Conservation (phyloP, 2,329 filamentous ascomycete species). For the Alternaria arborescens region DNA sequence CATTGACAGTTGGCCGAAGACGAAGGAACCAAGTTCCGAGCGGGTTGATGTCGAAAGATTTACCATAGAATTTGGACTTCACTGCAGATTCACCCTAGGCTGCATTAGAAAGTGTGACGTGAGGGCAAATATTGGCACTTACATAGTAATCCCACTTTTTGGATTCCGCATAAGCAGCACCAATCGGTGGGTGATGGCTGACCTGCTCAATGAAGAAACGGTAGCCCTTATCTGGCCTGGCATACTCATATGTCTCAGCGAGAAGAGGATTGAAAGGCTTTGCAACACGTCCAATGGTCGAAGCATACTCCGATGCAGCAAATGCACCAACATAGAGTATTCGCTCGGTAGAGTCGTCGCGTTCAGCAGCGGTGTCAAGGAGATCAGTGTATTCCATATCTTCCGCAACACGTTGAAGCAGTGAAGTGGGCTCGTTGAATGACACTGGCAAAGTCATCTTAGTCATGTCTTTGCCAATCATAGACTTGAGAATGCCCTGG, state of each 20-base stretch:
- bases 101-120: slow-evolving; percentile 22
- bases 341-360: slow-evolving; percentile 86
- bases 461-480: slow-evolving; percentile 99
- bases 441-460: slow-evolving; percentile 99
- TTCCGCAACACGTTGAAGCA: slow-evolving; percentile 93
- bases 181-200: slow-evolving; percentile 94
- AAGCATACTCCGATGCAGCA: slow-evolving; percentile 95
- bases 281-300: slow-evolving; percentile 93
- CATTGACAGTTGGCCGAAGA: slow-evolving; percentile 77
- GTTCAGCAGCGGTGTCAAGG: slow-evolving; percentile 85
- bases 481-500: slow-evolving; percentile 94
- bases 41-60: slow-evolving; percentile 96
- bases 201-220: slow-evolving; percentile 99
- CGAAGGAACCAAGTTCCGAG: slow-evolving; percentile 96
- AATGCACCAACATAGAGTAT: slow-evolving; percentile 95
- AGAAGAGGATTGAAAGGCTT: slow-evolving; percentile 98
- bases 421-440: slow-evolving; percentile 96
- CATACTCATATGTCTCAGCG: slow-evolving; percentile 97
- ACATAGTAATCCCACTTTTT: slow-evolving; percentile 93
- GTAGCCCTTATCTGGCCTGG: slow-evolving; percentile 93
- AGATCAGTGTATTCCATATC: slow-evolving; percentile 98
- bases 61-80: slow-evolving; percentile 96
- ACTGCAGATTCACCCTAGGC: slow-evolving; percentile 87
- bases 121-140: slow-evolving; percentile 36
- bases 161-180: slow-evolving; percentile 91